Evolutionary conservation across 495 filamentous ascomycete genomes (phyloP), one percentile per base, ranked within the genome.

Genomic region (Neurospora sp.): DNA sequence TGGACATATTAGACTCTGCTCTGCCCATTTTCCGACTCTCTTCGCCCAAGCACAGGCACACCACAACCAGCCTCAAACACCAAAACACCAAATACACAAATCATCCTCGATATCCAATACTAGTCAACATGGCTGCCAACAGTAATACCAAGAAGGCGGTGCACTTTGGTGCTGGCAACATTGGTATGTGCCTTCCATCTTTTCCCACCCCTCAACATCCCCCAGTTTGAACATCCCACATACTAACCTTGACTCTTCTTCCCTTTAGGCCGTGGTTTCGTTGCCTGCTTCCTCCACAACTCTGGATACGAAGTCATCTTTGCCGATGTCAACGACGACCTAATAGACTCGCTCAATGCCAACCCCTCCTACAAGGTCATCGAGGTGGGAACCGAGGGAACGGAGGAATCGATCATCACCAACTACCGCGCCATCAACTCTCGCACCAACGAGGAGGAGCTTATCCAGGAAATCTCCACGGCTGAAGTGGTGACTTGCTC

Each of bases 391-490:
- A 87, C 90, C 48, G 91, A 94, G 38, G 94, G 93, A 73, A 94
- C 94, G 79, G 87, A 86, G 70, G 90, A 89, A 77, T 92, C 92
- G 82, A 90, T 84, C 77, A 96, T 97, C 84, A 92, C 92, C 82
- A 94, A 96, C 83, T 97, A 95, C 86, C 92, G 94, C 62, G 96
- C 96, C 82, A 93, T 98, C 88, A 97, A 97, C 88, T 93, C 92
- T 82, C 92, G 92, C 84, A 90, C 90, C 73, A 83, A 98, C 74
- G 91, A 94, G 83, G 80, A 82, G 71, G 92, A 94, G 71, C 89
- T 97, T 66, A 83, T 97, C 74, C 81, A 92, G 70, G 95, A 97
- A 81, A 97, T 98, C 75, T 86, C 91, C 31, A 90, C 90, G 40
- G 96, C 96, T 48, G 92, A 96, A 72, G 83, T 97, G 35, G 93